These are phyloP conservation scores for cucumber (Cucumis sativus) DNA, from an alignment of 306 rosid species.

Conservation along the genomic window DNA sequence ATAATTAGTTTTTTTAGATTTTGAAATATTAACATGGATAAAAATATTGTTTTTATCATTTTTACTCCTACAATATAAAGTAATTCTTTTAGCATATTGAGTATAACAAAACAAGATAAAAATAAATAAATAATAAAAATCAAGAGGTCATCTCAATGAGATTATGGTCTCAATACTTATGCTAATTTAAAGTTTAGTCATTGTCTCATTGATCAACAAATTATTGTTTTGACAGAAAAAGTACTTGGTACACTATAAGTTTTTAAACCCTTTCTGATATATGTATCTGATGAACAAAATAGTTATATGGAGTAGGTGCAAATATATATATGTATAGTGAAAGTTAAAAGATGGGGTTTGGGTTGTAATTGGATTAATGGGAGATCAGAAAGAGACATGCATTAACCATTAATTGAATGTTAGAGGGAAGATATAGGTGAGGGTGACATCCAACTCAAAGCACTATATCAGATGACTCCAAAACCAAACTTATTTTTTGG, in stretches of 20 bases:
- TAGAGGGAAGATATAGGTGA: neutral
- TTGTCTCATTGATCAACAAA: no score
- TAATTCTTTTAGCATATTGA: neutral
- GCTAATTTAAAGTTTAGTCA: no score
- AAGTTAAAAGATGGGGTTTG: neutral
- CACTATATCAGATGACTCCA: neutral
- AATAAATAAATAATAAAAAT: no score
- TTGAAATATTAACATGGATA: no score
- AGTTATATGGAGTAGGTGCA: neutral
- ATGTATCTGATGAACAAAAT: no score
- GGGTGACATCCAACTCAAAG: neutral
- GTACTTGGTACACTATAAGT: no score
- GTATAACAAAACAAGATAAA: neutral
- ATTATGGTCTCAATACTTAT: no score
- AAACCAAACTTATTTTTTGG: neutral
- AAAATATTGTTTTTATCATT: neutral
- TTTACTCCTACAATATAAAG: neutral
- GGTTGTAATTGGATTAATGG: neutral
- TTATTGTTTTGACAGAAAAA: no score
- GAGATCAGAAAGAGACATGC: neutral
- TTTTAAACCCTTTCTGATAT: no score
- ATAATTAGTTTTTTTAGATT: no score
- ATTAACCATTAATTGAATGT: neutral
- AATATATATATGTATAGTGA: neutral
- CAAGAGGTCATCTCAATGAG: no score